Evolutionary conservation across 2,329 filamentous ascomycete genomes (phyloP), one percentile per base, ranked within the genome.

Genomic region (Scedosporium dehoogii): DNA sequence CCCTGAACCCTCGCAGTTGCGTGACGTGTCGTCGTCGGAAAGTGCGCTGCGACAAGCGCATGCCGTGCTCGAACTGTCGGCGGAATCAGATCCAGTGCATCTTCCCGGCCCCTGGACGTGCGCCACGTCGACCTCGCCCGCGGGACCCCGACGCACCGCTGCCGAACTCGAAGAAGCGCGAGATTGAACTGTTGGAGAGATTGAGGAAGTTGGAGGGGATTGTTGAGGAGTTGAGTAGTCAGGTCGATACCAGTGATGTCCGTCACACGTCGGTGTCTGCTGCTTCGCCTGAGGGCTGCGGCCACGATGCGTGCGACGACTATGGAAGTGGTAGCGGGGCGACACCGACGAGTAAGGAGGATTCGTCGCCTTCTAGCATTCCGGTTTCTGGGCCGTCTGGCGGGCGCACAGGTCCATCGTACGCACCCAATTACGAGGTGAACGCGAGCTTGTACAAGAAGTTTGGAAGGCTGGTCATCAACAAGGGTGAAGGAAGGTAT

Each of bases 11-110:
- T 33, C 73, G 79, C 64, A 80, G 78, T 65, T 81, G 79, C 66
- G 78, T 81, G 18, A 80, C 78, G 46, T 81, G 79, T 65, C 74
- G 79, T 10, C 76, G 79, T 55, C 77, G 86, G 65, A 88, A 90
- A 73, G 89, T 92, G 62, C 87, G 88, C 69, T 92, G 89, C 78
- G 87, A 92, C 76, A 91, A 91, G 76, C 81, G 84, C 68, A 85
- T 90, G 78, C 87, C 88, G 16, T 92, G 89, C 73, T 85, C 85
- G 68, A 91, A 92, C 72, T 92, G 89, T 72, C 82, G 83, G 51
- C 84, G 87, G 66, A 87, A 86, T 48, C 78, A 86, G 67, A 88
- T 88, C 63, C 83, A 87, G 67, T 92, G 89, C 72, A 76, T 90
- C 58, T 92, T 90, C 70, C 89, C 89, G 1, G 86, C 87, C 2